Evolutionary conservation across 805 yeast genomes (phyloP).

Genomic region (Hanseniaspora meyeri): DNA sequence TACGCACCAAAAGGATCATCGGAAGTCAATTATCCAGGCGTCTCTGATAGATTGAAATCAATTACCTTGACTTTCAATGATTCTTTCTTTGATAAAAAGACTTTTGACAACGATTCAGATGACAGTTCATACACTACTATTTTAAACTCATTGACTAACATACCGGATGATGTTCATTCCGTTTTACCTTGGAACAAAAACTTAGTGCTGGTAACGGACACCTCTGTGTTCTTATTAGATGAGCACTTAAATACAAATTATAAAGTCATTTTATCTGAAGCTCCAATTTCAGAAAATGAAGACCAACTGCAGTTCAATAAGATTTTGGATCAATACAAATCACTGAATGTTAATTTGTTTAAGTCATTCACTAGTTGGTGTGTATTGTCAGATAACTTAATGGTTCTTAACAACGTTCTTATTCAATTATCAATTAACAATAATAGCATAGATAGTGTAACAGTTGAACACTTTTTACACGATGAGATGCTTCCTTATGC

Average conservation of each 20-base stretch:
- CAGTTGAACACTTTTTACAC: not conserved
- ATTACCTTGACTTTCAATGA: slow-evolving; percentile 36
- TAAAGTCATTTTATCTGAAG: slow-evolving; percentile 49
- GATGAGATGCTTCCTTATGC: slow-evolving; percentile 1
- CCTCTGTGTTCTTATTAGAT: slow-evolving; percentile 67
- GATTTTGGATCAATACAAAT: slow-evolving; percentile 18
- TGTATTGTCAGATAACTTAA: slow-evolving; percentile 42
- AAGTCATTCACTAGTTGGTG: slow-evolving; percentile 40
- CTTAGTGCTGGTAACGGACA: slow-evolving; percentile 54
- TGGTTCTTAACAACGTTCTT: slow-evolving; percentile 27
- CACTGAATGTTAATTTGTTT: slow-evolving; percentile 30
- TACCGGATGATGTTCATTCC: slow-evolving; percentile 64
- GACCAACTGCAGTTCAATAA: slow-evolving; percentile 23
- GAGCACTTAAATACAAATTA: slow-evolving; percentile 54
- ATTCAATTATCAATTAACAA: not conserved
- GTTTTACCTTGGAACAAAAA: slow-evolving; percentile 59
- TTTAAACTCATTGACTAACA: slow-evolving; percentile 36
- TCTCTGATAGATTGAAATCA: slow-evolving; percentile 50
- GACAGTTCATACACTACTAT: slow-evolving; percentile 5
- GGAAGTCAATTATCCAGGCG: slow-evolving; percentile 69
- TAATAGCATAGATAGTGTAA: not conserved
- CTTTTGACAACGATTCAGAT: not conserved
- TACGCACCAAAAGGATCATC: slow-evolving; percentile 35
- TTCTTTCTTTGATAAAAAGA: not conserved
- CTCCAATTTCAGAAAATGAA: slow-evolving; percentile 19